A percentile compares a stretch with the other conserved stretches of the same genome.
Conservation (phyloP, 2,329 filamentous ascomycete genomes). For the Verticillium nonalfalfae region DNA sequence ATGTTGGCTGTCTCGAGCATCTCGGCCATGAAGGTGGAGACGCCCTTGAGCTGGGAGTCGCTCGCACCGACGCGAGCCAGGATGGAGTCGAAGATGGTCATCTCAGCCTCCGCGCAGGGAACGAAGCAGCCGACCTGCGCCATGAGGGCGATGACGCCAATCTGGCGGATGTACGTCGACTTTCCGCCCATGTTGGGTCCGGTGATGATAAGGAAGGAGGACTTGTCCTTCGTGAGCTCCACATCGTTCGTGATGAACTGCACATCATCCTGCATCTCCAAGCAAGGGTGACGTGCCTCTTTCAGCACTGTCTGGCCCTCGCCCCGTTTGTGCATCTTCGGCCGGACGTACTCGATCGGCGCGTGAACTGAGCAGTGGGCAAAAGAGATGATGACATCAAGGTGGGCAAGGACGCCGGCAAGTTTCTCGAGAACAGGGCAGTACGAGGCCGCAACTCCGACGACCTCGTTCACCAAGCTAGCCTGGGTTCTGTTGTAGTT, state of each 20-base stretch:
- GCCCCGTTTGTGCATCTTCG: slow-evolving; percentile 83
- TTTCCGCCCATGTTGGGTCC: slow-evolving; percentile 99
- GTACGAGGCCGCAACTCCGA: slow-evolving; percentile 89
- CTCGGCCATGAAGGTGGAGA: slow-evolving; percentile 99
- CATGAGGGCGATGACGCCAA: slow-evolving; percentile 95
- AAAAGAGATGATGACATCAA: slow-evolving; percentile 92
- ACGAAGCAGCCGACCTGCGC: slow-evolving; percentile 96
- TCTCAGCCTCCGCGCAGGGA: slow-evolving; percentile 80
- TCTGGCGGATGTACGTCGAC: slow-evolving; percentile 96
- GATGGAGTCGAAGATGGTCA: slow-evolving; percentile 95
- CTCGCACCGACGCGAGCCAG: slow-evolving; percentile 92
- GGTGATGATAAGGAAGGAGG: slow-evolving; percentile 92
- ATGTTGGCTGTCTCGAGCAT: slow-evolving; percentile 99
- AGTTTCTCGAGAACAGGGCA: slow-evolving; percentile 86
- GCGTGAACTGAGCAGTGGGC: slow-evolving; percentile 92
- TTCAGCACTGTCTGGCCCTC: slow-evolving; percentile 84
- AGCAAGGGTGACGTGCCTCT: slow-evolving; percentile 91
- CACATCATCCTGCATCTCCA: slow-evolving; percentile 98
- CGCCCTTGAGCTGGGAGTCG: slow-evolving; percentile 94
- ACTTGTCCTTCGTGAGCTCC: slow-evolving; percentile 66
- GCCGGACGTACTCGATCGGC: slow-evolving; percentile 83
- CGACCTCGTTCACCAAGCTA: slow-evolving; percentile 86
- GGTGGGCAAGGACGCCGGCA: slow-evolving; percentile 80
- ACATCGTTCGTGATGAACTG: slow-evolving; percentile 99
- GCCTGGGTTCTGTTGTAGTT: slow-evolving; percentile 94